Conservation (phyloP, 2,329 filamentous ascomycete genomes). For the Aspergillus novofumigatus region DNA sequence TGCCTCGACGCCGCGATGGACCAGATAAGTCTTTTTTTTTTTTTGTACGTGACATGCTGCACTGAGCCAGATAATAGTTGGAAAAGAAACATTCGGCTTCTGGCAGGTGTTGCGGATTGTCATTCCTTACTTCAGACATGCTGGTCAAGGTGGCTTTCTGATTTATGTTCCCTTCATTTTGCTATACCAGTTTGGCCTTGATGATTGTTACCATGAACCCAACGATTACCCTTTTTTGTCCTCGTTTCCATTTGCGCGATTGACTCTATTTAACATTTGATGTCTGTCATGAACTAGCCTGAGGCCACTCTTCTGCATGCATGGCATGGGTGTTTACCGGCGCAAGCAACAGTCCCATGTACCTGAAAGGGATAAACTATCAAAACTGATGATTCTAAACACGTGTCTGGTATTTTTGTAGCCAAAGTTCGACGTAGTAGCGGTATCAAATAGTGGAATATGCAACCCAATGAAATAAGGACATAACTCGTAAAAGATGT, state of each 20-base stretch:
- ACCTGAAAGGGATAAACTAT: slow-evolving; percentile 12
- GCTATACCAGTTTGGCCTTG: slow-evolving; percentile 13
- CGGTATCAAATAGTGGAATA: slow-evolving; percentile 1
- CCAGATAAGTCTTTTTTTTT: slow-evolving; percentile 12
- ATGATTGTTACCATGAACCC: slow-evolving; percentile 10
- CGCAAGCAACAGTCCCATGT: slow-evolving; percentile 25
- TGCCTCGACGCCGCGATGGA: slow-evolving; percentile 29
- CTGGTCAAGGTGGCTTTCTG: slow-evolving; percentile 22
- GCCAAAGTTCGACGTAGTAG: neutral
- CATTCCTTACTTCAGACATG: slow-evolving; percentile 11
- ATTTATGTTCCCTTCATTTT: slow-evolving; percentile 18
- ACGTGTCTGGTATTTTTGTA: neutral
- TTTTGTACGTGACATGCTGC: slow-evolving; percentile 19
- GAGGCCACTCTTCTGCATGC: slow-evolving; percentile 31
- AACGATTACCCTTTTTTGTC: slow-evolving; percentile 2
- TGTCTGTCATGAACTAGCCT: slow-evolving; percentile 30
- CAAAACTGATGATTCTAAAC: slow-evolving; percentile 2
- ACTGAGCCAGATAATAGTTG: neutral
- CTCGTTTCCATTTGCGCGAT: slow-evolving; percentile 8
- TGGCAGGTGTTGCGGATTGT: slow-evolving; percentile 18
- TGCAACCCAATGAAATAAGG: neutral
- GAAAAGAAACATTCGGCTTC: slow-evolving; percentile 5
- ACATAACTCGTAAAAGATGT: neutral
- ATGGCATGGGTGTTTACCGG: slow-evolving; percentile 38
- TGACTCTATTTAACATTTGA: slow-evolving; percentile 16